Evolutionary conservation across 2,329 filamentous ascomycete species (phyloP).

Genomic region (Clonostachys byssicola): DNA sequence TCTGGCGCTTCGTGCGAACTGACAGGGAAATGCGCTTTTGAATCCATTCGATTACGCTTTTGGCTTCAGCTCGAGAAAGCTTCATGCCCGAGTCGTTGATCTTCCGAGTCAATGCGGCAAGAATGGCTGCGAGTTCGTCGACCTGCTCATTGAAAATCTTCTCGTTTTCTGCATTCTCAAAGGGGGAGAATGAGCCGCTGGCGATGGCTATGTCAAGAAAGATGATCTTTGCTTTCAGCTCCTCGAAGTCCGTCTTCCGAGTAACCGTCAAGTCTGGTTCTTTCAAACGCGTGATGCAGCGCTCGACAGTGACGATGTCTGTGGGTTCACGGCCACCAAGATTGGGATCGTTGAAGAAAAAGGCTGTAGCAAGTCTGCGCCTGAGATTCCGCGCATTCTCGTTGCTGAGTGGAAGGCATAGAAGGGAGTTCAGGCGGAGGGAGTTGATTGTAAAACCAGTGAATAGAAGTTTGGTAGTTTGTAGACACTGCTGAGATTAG

Average conservation of each 20-base stretch:
- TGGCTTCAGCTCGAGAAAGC: constrained; percentile 70
- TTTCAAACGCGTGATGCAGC: constrained; percentile 39
- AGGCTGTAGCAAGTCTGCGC: constrained; percentile 61
- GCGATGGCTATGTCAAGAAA: constrained; percentile 76
- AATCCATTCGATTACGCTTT: constrained; percentile 71
- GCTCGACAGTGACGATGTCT: constrained; percentile 31
- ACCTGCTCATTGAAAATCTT: constrained; percentile 64
- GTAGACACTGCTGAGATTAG: constrained; percentile 35
- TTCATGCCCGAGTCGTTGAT: constrained; percentile 75
- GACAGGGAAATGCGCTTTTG: constrained; percentile 67
- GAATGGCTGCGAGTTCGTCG: constrained; percentile 57
- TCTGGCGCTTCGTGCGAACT: constrained; percentile 60
- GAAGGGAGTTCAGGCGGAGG: constrained; percentile 55
- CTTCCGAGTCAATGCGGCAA: constrained; percentile 53
- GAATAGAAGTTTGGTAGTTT: constrained; percentile 42
- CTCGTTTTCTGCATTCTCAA: constrained; percentile 22
- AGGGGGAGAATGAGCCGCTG: constrained; percentile 36
- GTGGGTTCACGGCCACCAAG: constrained; percentile 35
- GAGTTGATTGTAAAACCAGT: constrained; percentile 34
- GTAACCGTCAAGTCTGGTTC: constrained; percentile 46
- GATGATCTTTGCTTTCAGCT: constrained; percentile 59
- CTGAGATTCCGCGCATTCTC: constrained; percentile 54
- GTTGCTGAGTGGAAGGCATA: constrained; percentile 51
- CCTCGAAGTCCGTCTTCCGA: constrained; percentile 60
- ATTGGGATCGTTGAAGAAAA: constrained; percentile 49